phyloP scores from a whole-genome alignment of 345 rosid genomes.

The Carallia brachiata region DNA sequence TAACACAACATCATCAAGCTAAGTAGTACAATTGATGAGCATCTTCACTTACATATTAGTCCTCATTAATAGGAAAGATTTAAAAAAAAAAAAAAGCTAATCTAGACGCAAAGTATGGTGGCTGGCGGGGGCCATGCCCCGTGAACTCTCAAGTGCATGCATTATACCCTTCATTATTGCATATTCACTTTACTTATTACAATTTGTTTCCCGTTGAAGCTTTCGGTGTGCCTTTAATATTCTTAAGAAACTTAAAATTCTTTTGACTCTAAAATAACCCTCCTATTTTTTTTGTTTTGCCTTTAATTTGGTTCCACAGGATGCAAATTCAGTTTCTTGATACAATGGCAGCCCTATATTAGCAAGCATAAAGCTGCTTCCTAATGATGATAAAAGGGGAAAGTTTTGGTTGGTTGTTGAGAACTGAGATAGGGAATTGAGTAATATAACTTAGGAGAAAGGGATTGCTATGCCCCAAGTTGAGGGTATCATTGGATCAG shows the following conservation, averaged over 20 bases:
- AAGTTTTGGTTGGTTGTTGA: slow-evolving; percentile 5
- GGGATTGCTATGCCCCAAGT: slow-evolving; percentile 19
- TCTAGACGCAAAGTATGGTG: slow-evolving; percentile 27
- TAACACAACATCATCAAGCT: neutral
- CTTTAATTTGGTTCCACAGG: neutral
- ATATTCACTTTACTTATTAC: slow-evolving; percentile 9
- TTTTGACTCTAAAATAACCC: neutral
- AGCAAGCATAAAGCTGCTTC: neutral
- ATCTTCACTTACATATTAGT: slow-evolving; percentile 11
- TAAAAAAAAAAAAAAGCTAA: slow-evolving; percentile 19
- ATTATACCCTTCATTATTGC: slow-evolving; percentile 29
- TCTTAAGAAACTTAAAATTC: neutral
- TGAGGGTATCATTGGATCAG: slow-evolving; percentile 45
- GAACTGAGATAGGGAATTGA: neutral
- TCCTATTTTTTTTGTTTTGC: neutral
- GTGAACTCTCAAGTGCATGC: slow-evolving; percentile 37
- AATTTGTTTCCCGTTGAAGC: slow-evolving; percentile 4
- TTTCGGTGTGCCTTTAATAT: slow-evolving; percentile 14
- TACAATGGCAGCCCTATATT: neutral
- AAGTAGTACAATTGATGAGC: neutral
- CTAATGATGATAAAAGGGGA: neutral
- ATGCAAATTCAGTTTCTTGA: neutral
- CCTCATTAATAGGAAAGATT: slow-evolving; percentile 7
- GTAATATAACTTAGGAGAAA: slow-evolving; percentile 18
- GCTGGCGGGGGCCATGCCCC: slow-evolving; percentile 27